Evolutionary conservation across 192 early-diverging fungal species (phyloP), one percentile per base, ranked within the genome.

Genomic region (Linderina pennispora): DNA sequence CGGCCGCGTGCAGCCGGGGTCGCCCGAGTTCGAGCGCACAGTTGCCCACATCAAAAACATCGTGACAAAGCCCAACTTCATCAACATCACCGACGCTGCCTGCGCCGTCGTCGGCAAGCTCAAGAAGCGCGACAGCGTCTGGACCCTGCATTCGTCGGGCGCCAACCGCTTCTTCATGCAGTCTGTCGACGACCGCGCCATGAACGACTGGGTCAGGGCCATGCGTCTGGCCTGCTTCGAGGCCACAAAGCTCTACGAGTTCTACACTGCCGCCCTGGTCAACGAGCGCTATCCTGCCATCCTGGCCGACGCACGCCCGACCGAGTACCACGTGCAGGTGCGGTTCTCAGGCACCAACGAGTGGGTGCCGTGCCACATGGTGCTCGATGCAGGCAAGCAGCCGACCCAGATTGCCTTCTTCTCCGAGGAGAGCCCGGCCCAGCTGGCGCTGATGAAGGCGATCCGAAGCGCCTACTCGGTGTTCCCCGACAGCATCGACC

Each of bases 151-250:
- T 51, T 79, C 80, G 28, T 78, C 81, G 13, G 84, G 86, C 13
- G 78, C 81, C 43, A 87, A 88, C 64, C 78, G 75, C 20, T 80
- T 79, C 46, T 70, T 81, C 24, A 76, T 85, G 45, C 82, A 85
- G 42, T 67, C 77, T 0, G 61, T 76, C 11, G 72, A 80, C 32
- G 65, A 72, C 20, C 55, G 63, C 15, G 74, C 56, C 9, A 77
- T 80, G 66, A 74, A 80, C 53, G 67, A 73, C 36, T 90, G 88
- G 86, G 73, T 87, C 17, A 70, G 74, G 23, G 81, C 83, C 1
- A 77, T 88, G 43, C 78, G 86, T 13, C 74, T 90, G 13, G 76
- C 82, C 16, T 84, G 84, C 53, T 90, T 80, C 40, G 88, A 90
- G 60, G 78, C 77, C 14, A 69, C 80, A 11, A 79, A 81, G 58